Percentiles rank a stretch among this genome's conserved stretches.
phyloP scores from a whole-genome alignment of 495 filamentous ascomycete genomes.

The Penicillium arizonense region DNA sequence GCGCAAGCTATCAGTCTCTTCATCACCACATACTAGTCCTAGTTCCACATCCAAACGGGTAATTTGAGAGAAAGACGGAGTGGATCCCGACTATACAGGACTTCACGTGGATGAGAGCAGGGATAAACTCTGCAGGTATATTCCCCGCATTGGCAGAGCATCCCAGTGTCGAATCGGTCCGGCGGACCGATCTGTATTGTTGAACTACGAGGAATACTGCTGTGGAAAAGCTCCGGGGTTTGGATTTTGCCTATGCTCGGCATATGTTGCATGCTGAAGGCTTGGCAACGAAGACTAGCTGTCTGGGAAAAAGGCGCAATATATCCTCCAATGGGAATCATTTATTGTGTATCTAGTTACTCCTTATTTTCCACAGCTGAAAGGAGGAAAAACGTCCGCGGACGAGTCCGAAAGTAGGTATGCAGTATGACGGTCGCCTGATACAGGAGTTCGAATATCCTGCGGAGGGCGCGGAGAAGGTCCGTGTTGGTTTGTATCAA shows the following conservation, averaged over 20 bases:
- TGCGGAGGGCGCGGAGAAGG: conserved; percentile 6
- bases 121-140: too few relatives aligned
- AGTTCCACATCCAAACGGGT: neutral
- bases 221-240: neutral
- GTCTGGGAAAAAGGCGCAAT: neutral
- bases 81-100: too few relatives aligned
- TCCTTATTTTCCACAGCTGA: neutral
- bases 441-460: neutral
- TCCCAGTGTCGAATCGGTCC: neutral
- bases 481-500: conserved; percentile 17
- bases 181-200: neutral
- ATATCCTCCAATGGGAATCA: neutral
- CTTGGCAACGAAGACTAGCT: neutral
- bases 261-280: neutral
- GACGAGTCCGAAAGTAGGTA: neutral
- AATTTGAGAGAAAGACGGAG: too few relatives aligned
- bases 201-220: neutral
- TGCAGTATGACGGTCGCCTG: neutral
- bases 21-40: neutral
- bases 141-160: neutral
- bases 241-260: neutral
- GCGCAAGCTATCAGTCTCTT: neutral
- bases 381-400: neutral
- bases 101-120: too few relatives aligned
- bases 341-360: neutral